These are phyloP conservation scores for Solanum chilense DNA, from an alignment of 257 asterid species.

Conservation along the genomic window DNA sequence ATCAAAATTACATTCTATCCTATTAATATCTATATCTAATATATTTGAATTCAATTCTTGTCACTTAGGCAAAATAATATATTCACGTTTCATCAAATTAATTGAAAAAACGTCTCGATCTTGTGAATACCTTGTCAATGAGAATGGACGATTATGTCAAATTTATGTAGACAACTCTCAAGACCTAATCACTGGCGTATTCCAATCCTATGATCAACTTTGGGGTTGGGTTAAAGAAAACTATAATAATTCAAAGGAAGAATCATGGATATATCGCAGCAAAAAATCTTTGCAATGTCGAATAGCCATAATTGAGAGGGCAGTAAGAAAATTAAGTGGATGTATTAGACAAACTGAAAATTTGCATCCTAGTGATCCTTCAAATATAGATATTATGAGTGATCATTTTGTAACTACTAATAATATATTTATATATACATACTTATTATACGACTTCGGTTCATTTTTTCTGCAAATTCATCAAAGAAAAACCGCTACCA, in stretches of 20 bases:
- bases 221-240: neutral
- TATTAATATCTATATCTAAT: too few species aligned
- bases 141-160: neutral
- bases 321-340: neutral
- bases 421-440: too few species aligned
- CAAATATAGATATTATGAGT: neutral
- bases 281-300: neutral
- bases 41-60: neutral
- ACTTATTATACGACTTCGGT: neutral
- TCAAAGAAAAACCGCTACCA: neutral
- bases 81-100: neutral
- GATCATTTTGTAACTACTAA: neutral
- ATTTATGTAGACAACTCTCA: neutral
- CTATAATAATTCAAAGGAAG: neutral
- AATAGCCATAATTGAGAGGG: neutral
- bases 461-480: neutral
- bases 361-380: neutral
- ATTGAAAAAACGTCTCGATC: neutral
- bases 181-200: neutral
- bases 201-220: neutral
- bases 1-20: neutral
- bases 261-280: neutral
- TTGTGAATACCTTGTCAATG: neutral
- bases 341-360: neutral
- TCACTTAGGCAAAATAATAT: neutral